Base-by-base conservation (phyloP, 2,329 filamentous ascomycete species). In the Tolypocladium endophyticum region DNA sequence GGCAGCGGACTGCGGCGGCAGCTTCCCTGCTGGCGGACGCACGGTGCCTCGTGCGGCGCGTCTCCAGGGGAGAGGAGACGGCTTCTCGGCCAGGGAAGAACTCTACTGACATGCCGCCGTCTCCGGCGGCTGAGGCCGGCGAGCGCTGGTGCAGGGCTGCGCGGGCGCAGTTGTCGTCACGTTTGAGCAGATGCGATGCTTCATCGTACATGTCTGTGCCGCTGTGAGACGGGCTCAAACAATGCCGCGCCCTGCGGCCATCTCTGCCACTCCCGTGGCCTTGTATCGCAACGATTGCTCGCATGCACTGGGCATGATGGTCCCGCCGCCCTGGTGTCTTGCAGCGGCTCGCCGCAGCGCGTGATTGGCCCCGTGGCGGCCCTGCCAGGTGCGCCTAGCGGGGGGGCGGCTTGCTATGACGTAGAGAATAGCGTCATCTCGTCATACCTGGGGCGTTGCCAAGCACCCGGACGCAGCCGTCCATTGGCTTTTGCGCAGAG, bases 401-500 rank as follows among this genome's bases (percentile, higher is more conserved):
- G 47, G 47, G 39, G 1, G 47, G 18, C 18, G 28, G 18, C 28
- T 28, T 56, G 58, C 53, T 18, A 59, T 59, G 53, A 59, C 58
- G 58, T 59, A 59, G 30, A n/a, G n/a, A 25, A 9, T 28, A 41
- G 58, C 58, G 52, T 59, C 58, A 59, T 55, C 23, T 23, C 43
- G 43, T 25, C n/a, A 25, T 25, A 41, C 36, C 28, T 30, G 36
- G 28, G 47, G 47, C 47, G 47, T 33, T 33, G 47, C 47, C 45
- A 50, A 50, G 18, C 28, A 33, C 47, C 45, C 7, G 16, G 28
- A n/a, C 47, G 16, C 47, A 52, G 20, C 28, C 47, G 23, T 50
- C 9, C 25, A 30, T 2, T 36, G 35, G 35, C 35, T 12, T 36
- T 36, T 36, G 35, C 11, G 41, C 41, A 4, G 41, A 45, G 20